These are phyloP conservation scores for Alternaria conjuncta DNA, from an alignment of 2,329 filamentous ascomycete genomes.

Conservation along the genomic window DNA sequence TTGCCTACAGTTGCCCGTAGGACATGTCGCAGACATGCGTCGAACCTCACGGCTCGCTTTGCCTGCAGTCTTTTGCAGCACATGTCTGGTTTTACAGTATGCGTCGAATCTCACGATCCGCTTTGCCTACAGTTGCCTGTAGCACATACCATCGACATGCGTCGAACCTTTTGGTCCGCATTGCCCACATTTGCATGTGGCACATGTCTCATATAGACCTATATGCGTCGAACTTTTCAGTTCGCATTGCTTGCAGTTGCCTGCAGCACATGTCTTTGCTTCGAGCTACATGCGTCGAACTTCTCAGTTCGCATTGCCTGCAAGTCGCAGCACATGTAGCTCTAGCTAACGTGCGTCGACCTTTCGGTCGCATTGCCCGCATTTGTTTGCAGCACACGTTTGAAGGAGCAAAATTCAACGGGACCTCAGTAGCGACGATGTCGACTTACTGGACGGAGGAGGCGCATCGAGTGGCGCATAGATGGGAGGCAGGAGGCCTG, in stretches of 20 bases:
- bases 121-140: neutral
- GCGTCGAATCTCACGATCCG: no score
- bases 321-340: no score
- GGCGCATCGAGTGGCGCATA: neutral
- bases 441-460: neutral
- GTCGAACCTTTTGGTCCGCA: neutral
- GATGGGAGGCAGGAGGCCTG: neutral
- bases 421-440: neutral
- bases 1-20: neutral
- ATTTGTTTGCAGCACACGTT: neutral
- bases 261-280: neutral
- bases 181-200: neutral
- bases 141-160: neutral
- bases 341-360: neutral
- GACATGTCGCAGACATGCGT: no score
- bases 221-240: no score
- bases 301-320: neutral
- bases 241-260: neutral
- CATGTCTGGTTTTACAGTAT: no score
- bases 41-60: no score
- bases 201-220: no score
- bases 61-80: no score
- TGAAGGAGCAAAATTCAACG: neutral
- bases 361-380: neutral
- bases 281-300: no score